Conservation (phyloP, 2,329 filamentous ascomycete species). For the Fusarium secorum region DNA sequence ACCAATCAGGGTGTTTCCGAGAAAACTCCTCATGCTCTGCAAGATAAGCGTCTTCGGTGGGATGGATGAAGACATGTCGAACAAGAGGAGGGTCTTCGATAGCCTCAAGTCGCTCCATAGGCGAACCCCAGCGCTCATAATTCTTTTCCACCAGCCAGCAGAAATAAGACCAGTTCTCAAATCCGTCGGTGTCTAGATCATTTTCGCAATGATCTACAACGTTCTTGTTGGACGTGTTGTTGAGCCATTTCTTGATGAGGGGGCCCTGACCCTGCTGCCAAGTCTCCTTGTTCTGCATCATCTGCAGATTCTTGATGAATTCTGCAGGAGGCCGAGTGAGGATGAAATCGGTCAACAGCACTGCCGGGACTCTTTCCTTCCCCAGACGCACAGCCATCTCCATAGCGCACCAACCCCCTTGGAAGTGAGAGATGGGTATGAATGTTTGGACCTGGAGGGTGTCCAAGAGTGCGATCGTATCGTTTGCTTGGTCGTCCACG, state of each 20-base stretch:
- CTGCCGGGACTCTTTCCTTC: not conserved
- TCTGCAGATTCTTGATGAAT: not conserved
- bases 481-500: not conserved
- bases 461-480: not conserved
- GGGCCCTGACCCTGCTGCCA: not conserved
- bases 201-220: rapidly evolving
- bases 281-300: not conserved
- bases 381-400: not conserved
- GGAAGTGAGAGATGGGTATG: not conserved
- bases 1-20: not conserved
- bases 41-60: not conserved
- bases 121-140: not conserved
- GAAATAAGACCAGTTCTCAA: not conserved
- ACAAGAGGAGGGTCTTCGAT: not conserved
- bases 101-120: not conserved
- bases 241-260: not conserved
- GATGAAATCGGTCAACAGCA: not conserved
- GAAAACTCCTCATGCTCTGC: not conserved
- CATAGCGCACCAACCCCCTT: not conserved
- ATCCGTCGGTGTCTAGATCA: not conserved
- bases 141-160: not conserved
- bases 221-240: not conserved
- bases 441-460: not conserved
- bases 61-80: not conserved
- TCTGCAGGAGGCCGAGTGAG: not conserved